These are phyloP conservation scores for Arachnopeziza araneosa DNA, from an alignment of 2,329 filamentous ascomycete species.

Conservation along the genomic window DNA sequence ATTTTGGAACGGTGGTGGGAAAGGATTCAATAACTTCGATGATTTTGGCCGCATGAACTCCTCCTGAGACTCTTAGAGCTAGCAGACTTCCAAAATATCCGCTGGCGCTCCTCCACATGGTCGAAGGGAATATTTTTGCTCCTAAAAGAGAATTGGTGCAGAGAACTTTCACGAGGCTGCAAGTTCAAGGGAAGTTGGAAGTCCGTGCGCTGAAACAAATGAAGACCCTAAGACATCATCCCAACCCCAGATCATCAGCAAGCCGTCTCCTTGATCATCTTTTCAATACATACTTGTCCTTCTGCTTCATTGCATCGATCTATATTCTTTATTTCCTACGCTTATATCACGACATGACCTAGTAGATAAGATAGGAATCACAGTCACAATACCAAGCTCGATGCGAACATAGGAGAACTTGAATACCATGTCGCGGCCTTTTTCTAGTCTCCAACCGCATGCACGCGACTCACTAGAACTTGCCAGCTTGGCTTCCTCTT, in stretches of 20 bases:
- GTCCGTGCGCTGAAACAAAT: not conserved
- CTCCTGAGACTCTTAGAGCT: not conserved
- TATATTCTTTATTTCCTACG: not conserved
- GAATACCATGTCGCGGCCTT: conserved; percentile 27
- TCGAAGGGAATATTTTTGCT: not conserved
- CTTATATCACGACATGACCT: conserved; percentile 4
- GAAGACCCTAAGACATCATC: not conserved
- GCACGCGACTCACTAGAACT: conserved; percentile 90
- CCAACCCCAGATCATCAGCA: not conserved
- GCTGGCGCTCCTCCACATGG: not conserved
- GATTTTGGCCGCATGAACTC: not conserved
- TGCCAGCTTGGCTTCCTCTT: conserved; percentile 86
- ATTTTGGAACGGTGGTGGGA: not conserved
- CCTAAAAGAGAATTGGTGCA: not conserved
- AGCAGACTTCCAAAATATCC: not conserved
- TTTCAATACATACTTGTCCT: conserved; percentile 1
- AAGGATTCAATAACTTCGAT: not conserved
- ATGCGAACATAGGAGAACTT: not conserved
- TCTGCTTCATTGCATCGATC: not conserved
- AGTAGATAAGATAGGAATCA: not conserved
- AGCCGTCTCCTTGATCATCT: not conserved
- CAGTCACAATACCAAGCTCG: not conserved
- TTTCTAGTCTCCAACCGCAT: conserved; percentile 26
- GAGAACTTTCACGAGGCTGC: not conserved
- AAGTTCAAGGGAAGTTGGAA: not conserved